These are phyloP conservation scores for Mrakia frigida DNA, from an alignment of 768 basidiomycete species.

Conservation along the genomic window DNA sequence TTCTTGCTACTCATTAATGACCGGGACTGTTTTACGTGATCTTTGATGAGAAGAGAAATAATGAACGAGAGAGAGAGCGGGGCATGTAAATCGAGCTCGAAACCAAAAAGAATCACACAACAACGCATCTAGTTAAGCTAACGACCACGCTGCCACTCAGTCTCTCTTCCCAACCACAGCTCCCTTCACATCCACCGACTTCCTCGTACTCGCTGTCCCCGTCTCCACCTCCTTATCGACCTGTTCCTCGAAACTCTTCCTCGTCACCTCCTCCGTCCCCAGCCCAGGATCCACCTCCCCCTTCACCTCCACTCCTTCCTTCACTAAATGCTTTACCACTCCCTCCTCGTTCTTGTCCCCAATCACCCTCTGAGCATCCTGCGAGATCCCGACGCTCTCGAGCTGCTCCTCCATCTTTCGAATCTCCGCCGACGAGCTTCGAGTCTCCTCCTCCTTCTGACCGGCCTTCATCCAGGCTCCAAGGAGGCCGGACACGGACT, in stretches of 20 bases:
- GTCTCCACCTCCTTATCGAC: background rate
- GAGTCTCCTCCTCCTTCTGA: slow-evolving; percentile 17
- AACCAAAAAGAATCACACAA: too few species aligned
- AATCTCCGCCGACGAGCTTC: background rate
- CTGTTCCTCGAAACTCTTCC: slow-evolving; percentile 2
- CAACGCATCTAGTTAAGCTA: background rate
- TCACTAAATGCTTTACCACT: background rate
- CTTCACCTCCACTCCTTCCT: slow-evolving; percentile 6
- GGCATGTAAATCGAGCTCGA: too few species aligned
- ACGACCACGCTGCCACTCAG: background rate
- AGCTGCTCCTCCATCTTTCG: slow-evolving; percentile 19
- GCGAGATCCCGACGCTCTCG: background rate
- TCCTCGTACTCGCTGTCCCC: background rate
- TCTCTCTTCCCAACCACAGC: background rate
- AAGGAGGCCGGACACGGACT: slow-evolving; percentile 9
- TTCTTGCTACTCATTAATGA: too few species aligned
- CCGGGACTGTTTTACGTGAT: too few species aligned
- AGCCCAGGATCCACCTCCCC: background rate
- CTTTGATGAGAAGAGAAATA: too few species aligned
- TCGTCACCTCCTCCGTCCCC: background rate
- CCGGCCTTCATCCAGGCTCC: slow-evolving; percentile 19
- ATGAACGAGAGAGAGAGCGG: too few species aligned
- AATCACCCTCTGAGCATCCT: background rate
- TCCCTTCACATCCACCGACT: background rate
- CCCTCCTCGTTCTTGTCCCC: background rate